Evolutionary conservation across 176 grass and related monocot genomes (phyloP), one percentile per base, ranked within the genome.

Genomic region (Oryza glaberrima): DNA sequence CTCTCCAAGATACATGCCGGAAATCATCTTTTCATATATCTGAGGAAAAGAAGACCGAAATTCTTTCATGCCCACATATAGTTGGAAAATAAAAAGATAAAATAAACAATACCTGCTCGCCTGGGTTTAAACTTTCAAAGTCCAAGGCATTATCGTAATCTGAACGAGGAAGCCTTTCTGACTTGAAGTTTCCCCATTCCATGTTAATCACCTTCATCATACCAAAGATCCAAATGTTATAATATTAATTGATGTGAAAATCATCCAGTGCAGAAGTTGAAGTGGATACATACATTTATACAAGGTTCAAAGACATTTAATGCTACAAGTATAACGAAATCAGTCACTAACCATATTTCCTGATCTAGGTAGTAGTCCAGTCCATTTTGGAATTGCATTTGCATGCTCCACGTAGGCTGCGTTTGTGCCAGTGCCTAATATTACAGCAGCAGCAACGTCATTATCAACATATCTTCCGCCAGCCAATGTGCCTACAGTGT

Each of bases 1-100:
- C 77, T 98, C 96, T 85, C 96, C 96, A 87, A 98, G 90, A 87
- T 98, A 98, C 96, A 98, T 98, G 64, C 96, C 96, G 63, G 96
- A 98, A 84, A 98, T 95, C 89, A 98, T 94, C 77, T 98, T 98
- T 82, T 98, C 91, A 73, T 94, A 98, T 87, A 98, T 82, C 96
- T 98, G 83, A 81, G 20, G 44, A 60, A 82, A 66, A 86, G 44
- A 84, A 26, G 9, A 84, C 2, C 65, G 35, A 73, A 72, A 48
- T 17, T 83, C 8, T 63, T 69, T 46, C 17, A 78, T 19, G 77
- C 20, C 13, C 43, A 65, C 64, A 76, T 48, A 66, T 76, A 28
- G 23, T 19, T 48, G 38, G 9, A 25, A 79, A 84, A 80, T 67
- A 77, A 79, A 75, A 60, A 73, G 61, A 80, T 41, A 28, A 77